Evolutionary conservation across 2,329 filamentous ascomycete genomes (phyloP).

Genomic region (Beauveria medogensis): DNA sequence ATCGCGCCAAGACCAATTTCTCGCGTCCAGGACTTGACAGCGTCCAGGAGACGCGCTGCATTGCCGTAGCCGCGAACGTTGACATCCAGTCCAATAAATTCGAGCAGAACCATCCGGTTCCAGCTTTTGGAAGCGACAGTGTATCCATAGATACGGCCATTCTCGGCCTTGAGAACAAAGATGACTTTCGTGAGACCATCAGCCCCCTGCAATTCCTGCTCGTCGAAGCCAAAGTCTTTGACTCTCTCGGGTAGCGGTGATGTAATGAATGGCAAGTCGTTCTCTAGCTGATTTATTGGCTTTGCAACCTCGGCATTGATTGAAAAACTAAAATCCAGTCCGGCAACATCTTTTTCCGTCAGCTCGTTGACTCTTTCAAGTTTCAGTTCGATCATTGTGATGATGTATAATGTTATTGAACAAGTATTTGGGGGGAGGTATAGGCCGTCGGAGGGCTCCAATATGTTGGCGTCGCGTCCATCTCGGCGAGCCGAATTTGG

Average conservation of each 20-base stretch:
- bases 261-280: conserved; percentile 7
- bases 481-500: background rate
- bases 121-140: conserved; percentile 12
- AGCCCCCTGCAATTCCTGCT: background rate
- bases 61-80: conserved; percentile 13
- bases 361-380: conserved; percentile 9
- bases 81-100: conserved; percentile 13
- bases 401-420: background rate
- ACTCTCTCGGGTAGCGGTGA: background rate
- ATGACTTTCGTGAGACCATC: conserved; percentile 5
- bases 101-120: conserved; percentile 15
- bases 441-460: background rate
- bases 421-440: background rate
- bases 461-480: background rate
- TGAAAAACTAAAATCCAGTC: conserved; percentile 14
- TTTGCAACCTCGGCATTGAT: conserved; percentile 11
- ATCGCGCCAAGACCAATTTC: conserved; percentile 11
- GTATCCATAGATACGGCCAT: conserved; percentile 10
- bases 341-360: conserved; percentile 9
- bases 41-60: conserved; percentile 8
- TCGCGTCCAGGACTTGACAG: conserved; percentile 13
- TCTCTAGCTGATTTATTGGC: conserved; percentile 12
- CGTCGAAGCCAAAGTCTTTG: conserved; percentile 10
- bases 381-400: background rate
- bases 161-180: background rate